These are phyloP conservation scores for Puccinia brachypodii DNA, from an alignment of 1,284 basidiomycete genomes.

Conservation along the genomic window DNA sequence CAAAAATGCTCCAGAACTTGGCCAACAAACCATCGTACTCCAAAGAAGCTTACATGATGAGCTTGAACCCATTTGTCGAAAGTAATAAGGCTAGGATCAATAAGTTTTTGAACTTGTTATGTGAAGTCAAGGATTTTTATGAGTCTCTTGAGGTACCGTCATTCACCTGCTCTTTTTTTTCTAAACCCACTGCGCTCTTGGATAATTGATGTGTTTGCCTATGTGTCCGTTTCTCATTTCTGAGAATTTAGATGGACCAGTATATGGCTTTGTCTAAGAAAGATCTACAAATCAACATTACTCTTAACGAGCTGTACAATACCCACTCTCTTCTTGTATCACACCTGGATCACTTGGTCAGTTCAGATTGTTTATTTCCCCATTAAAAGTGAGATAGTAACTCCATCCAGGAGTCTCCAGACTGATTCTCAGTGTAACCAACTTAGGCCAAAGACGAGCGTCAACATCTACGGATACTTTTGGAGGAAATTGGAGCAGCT, in stretches of 20 bases:
- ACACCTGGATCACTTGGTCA: conserved; percentile 87
- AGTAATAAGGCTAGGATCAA: conserved; percentile 97
- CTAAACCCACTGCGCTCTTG: background rate
- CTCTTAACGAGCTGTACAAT: conserved; percentile 98
- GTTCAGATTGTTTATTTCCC: conserved; percentile 13
- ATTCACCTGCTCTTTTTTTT: background rate
- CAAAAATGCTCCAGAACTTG: conserved; percentile 98
- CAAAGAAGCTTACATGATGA: conserved; percentile 98
- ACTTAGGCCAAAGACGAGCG: conserved; percentile 90
- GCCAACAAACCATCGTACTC: conserved; percentile 98
- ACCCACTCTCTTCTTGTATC: conserved; percentile 92
- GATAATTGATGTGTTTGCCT: background rate
- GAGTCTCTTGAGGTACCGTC: conserved; percentile 85
- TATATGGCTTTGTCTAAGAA: conserved; percentile 99
- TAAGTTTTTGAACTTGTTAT: conserved; percentile 90
- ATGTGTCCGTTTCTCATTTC: background rate
- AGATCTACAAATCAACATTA: conserved; percentile 95
- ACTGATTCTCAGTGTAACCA: background rate
- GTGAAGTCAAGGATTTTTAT: conserved; percentile 99
- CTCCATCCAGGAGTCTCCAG: background rate
- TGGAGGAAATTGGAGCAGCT: conserved; percentile 89
- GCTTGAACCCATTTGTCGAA: conserved; percentile 96
- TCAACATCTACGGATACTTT: conserved; percentile 90
- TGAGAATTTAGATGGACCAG: conserved; percentile 79
- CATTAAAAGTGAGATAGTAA: background rate